phyloP scores from a whole-genome alignment of 73 alveolate species.

The Breviolum minutum region DNA sequence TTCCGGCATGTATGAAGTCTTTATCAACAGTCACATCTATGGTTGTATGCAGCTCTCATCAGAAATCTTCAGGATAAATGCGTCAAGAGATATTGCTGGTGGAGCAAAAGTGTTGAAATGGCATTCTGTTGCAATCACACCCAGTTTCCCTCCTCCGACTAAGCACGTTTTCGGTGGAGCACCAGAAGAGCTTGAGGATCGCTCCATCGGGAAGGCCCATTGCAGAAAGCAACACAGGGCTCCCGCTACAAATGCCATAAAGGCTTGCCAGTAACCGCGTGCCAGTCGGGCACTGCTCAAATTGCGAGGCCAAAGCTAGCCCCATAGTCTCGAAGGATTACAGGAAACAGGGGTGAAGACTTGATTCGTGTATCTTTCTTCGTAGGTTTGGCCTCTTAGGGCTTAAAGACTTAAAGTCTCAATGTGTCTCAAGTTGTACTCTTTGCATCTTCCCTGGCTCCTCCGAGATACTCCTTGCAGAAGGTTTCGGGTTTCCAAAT shows the following conservation, averaged over 20 bases:
- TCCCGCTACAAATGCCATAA: slow-evolving; percentile 65
- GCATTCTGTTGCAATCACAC: too few species aligned
- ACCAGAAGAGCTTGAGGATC: not conserved
- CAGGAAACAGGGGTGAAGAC: not conserved
- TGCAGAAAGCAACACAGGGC: slow-evolving; percentile 20
- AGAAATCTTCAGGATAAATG: too few species aligned
- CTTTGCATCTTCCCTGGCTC: not conserved
- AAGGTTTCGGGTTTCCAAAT: too few species aligned
- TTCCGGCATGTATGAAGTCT: too few species aligned
- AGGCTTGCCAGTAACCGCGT: slow-evolving; percentile 67
- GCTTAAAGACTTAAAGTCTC: not conserved
- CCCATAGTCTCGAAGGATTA: slow-evolving; percentile 1
- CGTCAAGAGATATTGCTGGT: too few species aligned
- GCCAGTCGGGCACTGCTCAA: slow-evolving; percentile 79
- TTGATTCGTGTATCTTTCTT: not conserved
- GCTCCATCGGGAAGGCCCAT: not conserved
- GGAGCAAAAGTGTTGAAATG: too few species aligned
- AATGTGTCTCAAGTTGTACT: not conserved
- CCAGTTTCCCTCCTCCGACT: slow-evolving; percentile 10
- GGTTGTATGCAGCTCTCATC: too few species aligned
- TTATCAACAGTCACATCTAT: too few species aligned
- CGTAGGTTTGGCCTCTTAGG: not conserved
- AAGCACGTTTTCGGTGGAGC: slow-evolving; percentile 48
- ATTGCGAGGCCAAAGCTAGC: slow-evolving; percentile 50
- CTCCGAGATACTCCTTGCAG: too few species aligned